Conservation (phyloP, 2,329 filamentous ascomycete genomes). For the Mariannaea elegans region DNA sequence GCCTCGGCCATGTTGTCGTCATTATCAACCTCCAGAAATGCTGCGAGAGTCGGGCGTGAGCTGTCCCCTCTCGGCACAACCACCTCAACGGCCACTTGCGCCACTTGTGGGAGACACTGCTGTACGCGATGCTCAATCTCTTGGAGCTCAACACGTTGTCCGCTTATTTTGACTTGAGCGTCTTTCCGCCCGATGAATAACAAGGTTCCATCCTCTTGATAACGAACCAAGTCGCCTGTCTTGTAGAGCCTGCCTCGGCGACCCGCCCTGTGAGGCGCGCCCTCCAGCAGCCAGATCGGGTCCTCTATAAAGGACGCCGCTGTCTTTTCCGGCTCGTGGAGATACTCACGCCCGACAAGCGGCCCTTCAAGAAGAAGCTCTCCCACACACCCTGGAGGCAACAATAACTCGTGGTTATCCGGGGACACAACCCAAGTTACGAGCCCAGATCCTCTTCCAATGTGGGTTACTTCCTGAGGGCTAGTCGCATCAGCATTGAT, state of each 20-base stretch:
- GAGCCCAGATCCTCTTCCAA: conserved; percentile 2
- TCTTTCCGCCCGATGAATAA: conserved; percentile 61
- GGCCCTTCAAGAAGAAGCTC: conserved; percentile 37
- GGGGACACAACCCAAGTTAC: conserved; percentile 32
- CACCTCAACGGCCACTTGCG: no score
- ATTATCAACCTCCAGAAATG: no score
- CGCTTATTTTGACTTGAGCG: conserved; percentile 64
- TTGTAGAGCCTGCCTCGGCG: conserved; percentile 46
- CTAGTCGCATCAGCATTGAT: no score
- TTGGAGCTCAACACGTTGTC: conserved; percentile 59
- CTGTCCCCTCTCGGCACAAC: no score
- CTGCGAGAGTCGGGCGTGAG: no score
- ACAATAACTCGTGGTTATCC: conserved; percentile 24
- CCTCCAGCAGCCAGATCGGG: conserved; percentile 30
- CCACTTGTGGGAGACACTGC: no score
- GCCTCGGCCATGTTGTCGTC: no score
- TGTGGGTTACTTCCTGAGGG: no score
- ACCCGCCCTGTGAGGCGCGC: conserved; percentile 22
- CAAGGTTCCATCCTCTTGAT: conserved; percentile 49
- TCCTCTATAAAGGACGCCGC: conserved; percentile 41
- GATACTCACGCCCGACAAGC: conserved; percentile 29
- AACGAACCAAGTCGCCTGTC: conserved; percentile 56
- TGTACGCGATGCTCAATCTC: conserved; percentile 26
- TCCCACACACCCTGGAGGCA: conserved; percentile 28
- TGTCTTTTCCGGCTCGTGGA: conserved; percentile 20